Evolutionary conservation across 768 basidiomycete genomes (phyloP), one percentile per base, ranked within the genome.

Genomic region (Suillus fuscotomentosus): DNA sequence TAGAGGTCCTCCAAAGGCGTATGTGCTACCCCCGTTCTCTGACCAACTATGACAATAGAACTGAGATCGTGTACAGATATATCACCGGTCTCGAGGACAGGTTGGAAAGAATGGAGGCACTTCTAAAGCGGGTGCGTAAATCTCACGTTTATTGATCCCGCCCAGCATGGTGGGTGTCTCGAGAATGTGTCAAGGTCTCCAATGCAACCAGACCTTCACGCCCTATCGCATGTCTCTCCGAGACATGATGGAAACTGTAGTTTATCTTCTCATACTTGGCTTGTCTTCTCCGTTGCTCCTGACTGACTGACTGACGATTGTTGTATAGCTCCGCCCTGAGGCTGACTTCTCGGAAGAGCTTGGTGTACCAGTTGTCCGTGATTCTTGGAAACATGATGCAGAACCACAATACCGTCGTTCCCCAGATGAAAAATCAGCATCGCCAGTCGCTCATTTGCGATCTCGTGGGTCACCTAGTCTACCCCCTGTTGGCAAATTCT

Each of bases 1-100:
- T 63, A 81, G 88, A 61, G 87, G 87, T 0, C 88, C 88, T 27
- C 84, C 88, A 5, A 89, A 89, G 76, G 86, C 85, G 86, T 89
- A 65, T 69, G 87, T 81, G 15, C 51, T 60, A n/a, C 15, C 60
- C 60, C 17, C 53, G 63, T 54, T 60, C 22, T 53, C 43, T 54
- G 31, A 39, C 41, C 48, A 50, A 39, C 59, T 17, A 50, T 38
- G 15, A 36, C 48, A 48, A 63, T 63, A 39, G 56, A 56, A 56
- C 61, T 55, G 31, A 15, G 38, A 45, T 24, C 48, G 56, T 57
- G 38, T 10, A 43, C 65, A 88, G 86, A 39, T 88, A 88, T 75
- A 77, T 88, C 59, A 84, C 81, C 9, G 79, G 77, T 56, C 77
- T 90, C 42, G 88, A 90, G 71, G 85, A 88, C 70, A 81, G 80